phyloP scores from a whole-genome alignment of 2,329 filamentous ascomycete genomes.

The Cladophialophora psammophila region DNA sequence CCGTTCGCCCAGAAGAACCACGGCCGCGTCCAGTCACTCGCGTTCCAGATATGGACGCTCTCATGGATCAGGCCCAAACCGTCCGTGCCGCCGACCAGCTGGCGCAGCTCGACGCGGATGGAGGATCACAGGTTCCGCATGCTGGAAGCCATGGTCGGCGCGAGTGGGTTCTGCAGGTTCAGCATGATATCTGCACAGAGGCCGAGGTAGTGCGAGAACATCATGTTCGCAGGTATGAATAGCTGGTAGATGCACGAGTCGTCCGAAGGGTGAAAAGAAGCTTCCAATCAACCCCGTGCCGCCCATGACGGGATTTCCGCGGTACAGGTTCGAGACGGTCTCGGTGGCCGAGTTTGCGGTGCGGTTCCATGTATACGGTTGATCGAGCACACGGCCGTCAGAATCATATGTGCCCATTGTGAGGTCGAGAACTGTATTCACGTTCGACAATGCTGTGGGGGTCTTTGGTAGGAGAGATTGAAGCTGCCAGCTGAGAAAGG shows the following conservation, averaged over 20 bases:
- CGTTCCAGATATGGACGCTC: constrained; percentile 74
- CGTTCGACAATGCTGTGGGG: constrained; percentile 1
- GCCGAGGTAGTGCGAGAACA: constrained; percentile 51
- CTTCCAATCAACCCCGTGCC: constrained; percentile 87
- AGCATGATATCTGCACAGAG: constrained; percentile 13
- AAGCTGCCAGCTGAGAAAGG: constrained; percentile 10
- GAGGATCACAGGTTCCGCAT: neutral
- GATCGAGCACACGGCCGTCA: constrained; percentile 5
- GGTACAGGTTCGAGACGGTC: constrained; percentile 78
- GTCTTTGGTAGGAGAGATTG: constrained; percentile 21
- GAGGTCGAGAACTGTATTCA: constrained; percentile 4
- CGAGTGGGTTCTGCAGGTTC: neutral
- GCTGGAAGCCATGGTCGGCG: neutral
- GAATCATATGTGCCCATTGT: constrained; percentile 60
- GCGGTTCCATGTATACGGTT: constrained; percentile 13
- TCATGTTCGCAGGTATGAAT: constrained; percentile 93
- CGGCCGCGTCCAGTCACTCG: constrained; percentile 55
- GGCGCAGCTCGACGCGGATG: constrained; percentile 65
- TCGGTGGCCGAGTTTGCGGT: constrained; percentile 65
- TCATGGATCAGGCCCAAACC: constrained; percentile 86
- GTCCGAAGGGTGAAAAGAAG: constrained; percentile 90
- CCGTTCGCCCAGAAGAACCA: constrained; percentile 99
- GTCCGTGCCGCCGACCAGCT: constrained; percentile 74
- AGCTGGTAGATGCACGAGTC: constrained; percentile 93
- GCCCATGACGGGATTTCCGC: constrained; percentile 86